These are phyloP conservation scores for Camellia granthamiana DNA, from an alignment of 148 eudicot species.

Conservation along the genomic window DNA sequence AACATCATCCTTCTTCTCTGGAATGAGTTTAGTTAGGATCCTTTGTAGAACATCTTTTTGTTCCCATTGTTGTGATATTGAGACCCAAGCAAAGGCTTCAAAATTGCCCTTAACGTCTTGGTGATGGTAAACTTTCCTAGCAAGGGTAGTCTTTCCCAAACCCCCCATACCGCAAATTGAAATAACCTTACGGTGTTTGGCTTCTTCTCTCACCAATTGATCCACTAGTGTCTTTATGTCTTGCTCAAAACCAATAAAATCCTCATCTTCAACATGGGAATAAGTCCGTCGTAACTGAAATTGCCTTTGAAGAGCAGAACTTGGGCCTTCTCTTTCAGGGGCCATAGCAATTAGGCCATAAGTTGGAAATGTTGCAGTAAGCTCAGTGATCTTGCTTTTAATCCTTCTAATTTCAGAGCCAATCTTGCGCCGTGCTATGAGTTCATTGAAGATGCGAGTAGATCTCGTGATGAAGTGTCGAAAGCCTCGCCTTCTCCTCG, in stretches of 20 bases:
- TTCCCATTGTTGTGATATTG: neutral
- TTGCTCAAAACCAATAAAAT: neutral
- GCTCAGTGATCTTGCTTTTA: neutral
- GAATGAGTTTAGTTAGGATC: neutral
- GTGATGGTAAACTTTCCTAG: neutral
- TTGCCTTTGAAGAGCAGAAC: neutral
- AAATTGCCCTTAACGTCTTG: neutral
- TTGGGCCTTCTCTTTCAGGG: neutral
- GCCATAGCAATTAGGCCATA: neutral
- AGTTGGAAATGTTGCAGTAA: neutral
- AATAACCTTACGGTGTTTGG: neutral
- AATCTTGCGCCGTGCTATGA: neutral
- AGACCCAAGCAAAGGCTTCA: conserved; percentile 12
- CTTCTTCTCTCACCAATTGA: neutral
- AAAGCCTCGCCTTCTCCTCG: neutral
- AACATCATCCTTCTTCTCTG: neutral
- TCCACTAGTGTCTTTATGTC: neutral
- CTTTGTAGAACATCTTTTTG: neutral
- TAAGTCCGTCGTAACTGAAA: neutral
- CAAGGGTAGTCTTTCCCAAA: conserved; percentile 10
- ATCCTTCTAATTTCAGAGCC: neutral
- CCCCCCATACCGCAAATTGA: conserved; percentile 19
- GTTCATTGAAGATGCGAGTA: neutral
- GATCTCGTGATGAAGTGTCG: neutral
- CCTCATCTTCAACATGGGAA: neutral